Evolutionary conservation across 768 basidiomycete genomes (phyloP), one percentile per base, ranked within the genome.

Genomic region (Auricularia auricula-judae): DNA sequence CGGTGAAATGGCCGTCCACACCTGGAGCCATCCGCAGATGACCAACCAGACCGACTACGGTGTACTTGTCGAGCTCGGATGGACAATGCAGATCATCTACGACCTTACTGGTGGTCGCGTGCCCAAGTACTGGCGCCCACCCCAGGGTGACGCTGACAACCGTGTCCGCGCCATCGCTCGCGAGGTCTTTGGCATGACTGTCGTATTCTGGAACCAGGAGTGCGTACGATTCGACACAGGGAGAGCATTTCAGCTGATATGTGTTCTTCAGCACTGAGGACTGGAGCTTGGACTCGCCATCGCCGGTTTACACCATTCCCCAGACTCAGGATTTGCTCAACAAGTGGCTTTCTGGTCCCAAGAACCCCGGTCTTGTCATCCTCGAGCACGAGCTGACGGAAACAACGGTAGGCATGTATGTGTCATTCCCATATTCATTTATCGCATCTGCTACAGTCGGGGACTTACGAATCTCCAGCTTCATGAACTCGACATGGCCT

Each of bases 201-300:
- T 89, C 18, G 82, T 95, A 63, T 75, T 91, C 68, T 98, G 95
- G 95, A 94, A 96, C 74, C 83, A 86, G 65, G 94, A 95, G 89
- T 91, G 75, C 62, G 83, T 66, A 7, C 43, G 14, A 16, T 16
- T 51, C 1, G 47, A 29, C 29, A 29, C 2, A 29, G 29, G 29
- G 29, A 29, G 29, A 29, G 29, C 29, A 29, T 29, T 29, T 29
- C 29, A 29, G 29, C 29, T 29, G 29, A 29, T 2, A 29, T 29
- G 29, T 29, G 29, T 29, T 29, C 29, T 29, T 12, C 47, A 51
- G 47, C 71, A 86, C 91, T 14, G 73, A 76, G 34, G 93, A 95
- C 73, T 95, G 92, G 93, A 33, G 29, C 23, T 18, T 59, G 29
- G 18, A 11, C 1, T 12, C 82, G 2, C 67, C 73, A 18, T 69